Base-by-base conservation (phyloP, 345 rosid genomes). In the Capsella bursapastoris region DNA sequence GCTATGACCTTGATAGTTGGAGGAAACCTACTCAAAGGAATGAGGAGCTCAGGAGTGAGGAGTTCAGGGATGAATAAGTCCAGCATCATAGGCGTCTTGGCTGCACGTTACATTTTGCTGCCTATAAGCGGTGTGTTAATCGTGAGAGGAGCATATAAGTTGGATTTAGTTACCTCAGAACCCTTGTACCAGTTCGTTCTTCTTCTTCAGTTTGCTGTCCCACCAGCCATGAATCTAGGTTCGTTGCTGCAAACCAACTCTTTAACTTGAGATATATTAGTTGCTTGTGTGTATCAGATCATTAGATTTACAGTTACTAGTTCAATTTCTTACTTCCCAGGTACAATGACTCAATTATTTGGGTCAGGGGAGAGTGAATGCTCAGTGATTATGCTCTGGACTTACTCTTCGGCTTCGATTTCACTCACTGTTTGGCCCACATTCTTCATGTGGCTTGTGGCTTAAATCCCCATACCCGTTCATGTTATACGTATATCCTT, bases 151-250 rank as follows among this genome's bases (percentile, higher is more conserved):
- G 92, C 92, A 4, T 56, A 77, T 22, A 75, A 49, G 34, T 63
- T 84, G 4, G 88, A 87, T 44, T 48, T 88, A 3, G 61, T 90
- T 37, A 64, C 83, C 5, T 51, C 75, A 6, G 90, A 90, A 65
- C 92, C 90, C 0, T 61, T 90, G 70, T 90, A 90, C 76, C 88
- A 80, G 25, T 88, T 90, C 58, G 70, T 90, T 22, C 81, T 78
- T 7, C 76, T 89, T 74, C 84, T 89, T 73, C 96, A 89, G 43
- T 87, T 78, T 68, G 85, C 88, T 5, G 82, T 89, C 25, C 96
- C 96, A 9, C 96, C 96, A 14, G 96, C 92, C 0, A 88, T 90
- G 92, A 90, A 83, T 73, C 72, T 90, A 58, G 90, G 96, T 85
- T 58, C 6, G 59, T 59, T 77, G 11, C 60, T 64, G 5, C 57